phyloP scores from a whole-genome alignment of 495 filamentous ascomycete genomes.

The Tuber brumale region DNA sequence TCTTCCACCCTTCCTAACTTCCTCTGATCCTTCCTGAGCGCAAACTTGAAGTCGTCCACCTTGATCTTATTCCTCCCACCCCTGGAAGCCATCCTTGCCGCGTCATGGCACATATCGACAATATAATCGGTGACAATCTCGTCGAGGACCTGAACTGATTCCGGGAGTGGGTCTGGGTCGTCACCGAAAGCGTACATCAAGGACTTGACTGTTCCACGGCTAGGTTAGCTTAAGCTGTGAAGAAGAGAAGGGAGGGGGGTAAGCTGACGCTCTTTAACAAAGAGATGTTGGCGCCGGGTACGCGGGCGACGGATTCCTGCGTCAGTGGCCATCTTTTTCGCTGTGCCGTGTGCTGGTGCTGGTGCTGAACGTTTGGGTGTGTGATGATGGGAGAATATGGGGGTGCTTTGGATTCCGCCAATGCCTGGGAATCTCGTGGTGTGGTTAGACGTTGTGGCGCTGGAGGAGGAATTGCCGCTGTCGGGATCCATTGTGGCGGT shows the following conservation, averaged over 20 bases:
- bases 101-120: conserved; percentile 81
- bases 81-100: conserved; percentile 71
- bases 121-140: conserved; percentile 91
- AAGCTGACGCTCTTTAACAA: conserved; percentile 62
- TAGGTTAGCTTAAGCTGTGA: conserved; percentile 26
- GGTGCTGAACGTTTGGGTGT: not conserved
- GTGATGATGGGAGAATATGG: conserved; percentile 2
- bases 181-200: conserved; percentile 88
- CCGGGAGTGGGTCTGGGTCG: conserved; percentile 59
- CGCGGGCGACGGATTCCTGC: conserved; percentile 39
- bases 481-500: not conserved
- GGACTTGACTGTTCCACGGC: conserved; percentile 55
- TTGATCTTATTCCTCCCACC: conserved; percentile 90
- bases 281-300: conserved; percentile 75
- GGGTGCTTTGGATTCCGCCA: not conserved
- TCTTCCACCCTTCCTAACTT: conserved; percentile 88
- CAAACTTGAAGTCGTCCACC: conserved; percentile 94
- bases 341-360: not conserved
- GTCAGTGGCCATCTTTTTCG: conserved; percentile 34
- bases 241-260: not conserved
- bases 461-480: not conserved
- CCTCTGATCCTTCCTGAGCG: conserved; percentile 70
- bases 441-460: not conserved
- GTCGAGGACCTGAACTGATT: conserved; percentile 80
- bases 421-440: not conserved